Conservation (phyloP, 2,329 filamentous ascomycete genomes). For the Tolypocladium endophyticum region DNA sequence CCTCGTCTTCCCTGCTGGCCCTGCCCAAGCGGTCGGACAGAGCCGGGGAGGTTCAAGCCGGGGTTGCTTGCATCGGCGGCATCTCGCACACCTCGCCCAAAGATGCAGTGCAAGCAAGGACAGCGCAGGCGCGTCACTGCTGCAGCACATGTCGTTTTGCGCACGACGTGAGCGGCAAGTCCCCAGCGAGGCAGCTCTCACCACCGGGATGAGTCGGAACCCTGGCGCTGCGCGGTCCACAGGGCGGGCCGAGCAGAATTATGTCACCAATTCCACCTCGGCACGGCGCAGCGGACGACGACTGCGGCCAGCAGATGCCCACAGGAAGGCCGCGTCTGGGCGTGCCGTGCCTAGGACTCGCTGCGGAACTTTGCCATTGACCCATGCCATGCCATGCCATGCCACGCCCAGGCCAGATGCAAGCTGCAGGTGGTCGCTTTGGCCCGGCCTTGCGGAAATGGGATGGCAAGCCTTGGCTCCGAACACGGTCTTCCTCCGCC, state of each 20-base stretch:
- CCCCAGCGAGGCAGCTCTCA: neutral
- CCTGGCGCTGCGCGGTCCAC: no score
- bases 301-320: neutral
- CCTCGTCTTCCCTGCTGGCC: neutral
- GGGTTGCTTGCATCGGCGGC: neutral
- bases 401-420: no score
- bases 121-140: neutral
- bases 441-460: neutral
- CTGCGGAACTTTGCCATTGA: no score
- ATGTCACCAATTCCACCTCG: neutral
- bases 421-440: no score
- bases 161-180: neutral
- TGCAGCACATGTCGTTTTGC: neutral
- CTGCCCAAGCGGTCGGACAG: neutral
- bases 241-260: no score
- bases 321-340: no score
- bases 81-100: neutral
- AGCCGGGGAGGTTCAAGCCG: neutral
- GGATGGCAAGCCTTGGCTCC: neutral
- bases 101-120: neutral
- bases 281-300: neutral
- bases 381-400: no score
- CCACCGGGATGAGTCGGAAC: neutral
- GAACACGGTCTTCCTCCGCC: neutral
- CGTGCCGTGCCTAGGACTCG: no score